Evolutionary conservation across 2,329 filamentous ascomycete species (phyloP), one percentile per base, ranked within the genome.

Genomic region (Exophiala viscosa): DNA sequence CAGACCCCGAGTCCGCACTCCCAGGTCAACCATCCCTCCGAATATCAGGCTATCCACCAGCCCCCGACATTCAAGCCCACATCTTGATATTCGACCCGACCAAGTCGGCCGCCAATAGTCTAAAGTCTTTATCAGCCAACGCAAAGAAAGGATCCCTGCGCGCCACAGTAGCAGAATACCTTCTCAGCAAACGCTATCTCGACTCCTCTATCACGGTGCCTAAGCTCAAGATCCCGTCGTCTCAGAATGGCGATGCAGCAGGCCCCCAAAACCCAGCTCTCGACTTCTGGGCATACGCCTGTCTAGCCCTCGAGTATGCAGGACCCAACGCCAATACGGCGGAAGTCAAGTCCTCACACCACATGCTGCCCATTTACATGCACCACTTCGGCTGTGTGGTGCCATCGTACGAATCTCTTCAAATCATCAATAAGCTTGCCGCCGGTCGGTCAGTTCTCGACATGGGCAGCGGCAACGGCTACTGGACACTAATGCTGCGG

Each of bases 361-460:
- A 86, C 61, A 74, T 88, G 5, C 76, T 90, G 7, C 86, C 86
- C 2, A 74, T 90, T 14, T 76, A 89, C 50, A 90, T 89, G 77
- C 86, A 90, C 70, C 86, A 90, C 68, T 90, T 90, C 67, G 86
- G 86, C 45, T 90, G 86, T 69, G 80, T 81, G 1, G 83, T 83
- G 15, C 87, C 87, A 0, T 81, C 79, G 8, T 85, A 86, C 66
- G 84, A 88, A 61, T 75, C 80, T 1, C 71, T 90, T 10, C 73
- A 78, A 56, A 72, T 86, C 17, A 75, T 90, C 31, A 76, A 76
- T 33, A 72, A 77, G 43, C 66, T 87, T 2, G 76, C 80, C 5
- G 76, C 75, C 2, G 50, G 51, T 9, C 39, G 39, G 11, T 75
- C 74, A 2, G 73, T 90, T 6, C 71, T 85, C 8, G 86, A 90